Evolutionary conservation across 2,329 filamentous ascomycete genomes (phyloP), one percentile per base, ranked within the genome.

Genomic region (Talaromyces marneffei): DNA sequence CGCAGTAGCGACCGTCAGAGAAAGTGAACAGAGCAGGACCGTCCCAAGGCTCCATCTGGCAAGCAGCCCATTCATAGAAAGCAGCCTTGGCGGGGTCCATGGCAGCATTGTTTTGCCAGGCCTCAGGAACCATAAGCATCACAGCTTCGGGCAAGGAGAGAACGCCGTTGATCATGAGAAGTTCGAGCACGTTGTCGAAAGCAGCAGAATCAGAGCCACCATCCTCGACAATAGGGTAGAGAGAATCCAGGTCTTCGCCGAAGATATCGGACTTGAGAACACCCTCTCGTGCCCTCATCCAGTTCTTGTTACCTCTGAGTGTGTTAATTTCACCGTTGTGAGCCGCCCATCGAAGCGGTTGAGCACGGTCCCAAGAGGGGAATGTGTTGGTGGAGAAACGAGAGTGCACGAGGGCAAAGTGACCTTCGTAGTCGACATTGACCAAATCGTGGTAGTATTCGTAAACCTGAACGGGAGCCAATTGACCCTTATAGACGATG

Each of bases 261-360:
- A 97, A 97, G 59, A 96, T 82, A 66, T 92, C 87, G 1, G 93
- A 97, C 74, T 91, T 90, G 84, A 97, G 90, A 66, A 96, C 87
- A 77, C 93, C 93, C 79, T 97, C 93, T 72, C 93, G 88, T 65
- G 93, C 93, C 69, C 92, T 89, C 93, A 97, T 97, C 93, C 93
- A 97, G 79, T 97, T 97, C 84, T 97, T 97, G 82, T 97, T 97
- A 64, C 93, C 93, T 74, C 93, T 89, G 64, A 97, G 81, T 1
- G 93, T 97, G 78, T 97, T 97, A 74, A 97, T 97, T 80, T 97
- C 93, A 82, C 93, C 93, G 76, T 97, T 97, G 82, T 97, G 93
- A 71, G 93, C 93, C 66, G 92, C 92, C 93, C 93, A 97, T 78
- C 93, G 87, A 66, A 97, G 81, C 65, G 93, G 93, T 80, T 97